Evolutionary conservation across 768 basidiomycete genomes (phyloP), one percentile per base, ranked within the genome.

Genomic region (Boletus subparvulus): DNA sequence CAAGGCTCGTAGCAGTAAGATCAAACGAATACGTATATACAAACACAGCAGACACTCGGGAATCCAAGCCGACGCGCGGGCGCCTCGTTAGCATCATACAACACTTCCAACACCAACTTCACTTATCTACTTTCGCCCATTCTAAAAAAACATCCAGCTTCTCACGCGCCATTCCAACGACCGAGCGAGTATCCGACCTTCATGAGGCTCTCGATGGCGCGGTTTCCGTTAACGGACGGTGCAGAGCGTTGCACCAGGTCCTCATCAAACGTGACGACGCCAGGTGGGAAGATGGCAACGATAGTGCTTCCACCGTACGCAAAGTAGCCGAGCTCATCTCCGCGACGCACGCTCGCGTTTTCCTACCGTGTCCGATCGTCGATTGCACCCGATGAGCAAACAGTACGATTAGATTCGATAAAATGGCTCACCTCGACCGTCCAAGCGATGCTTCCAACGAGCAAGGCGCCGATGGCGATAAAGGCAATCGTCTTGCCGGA

Each of bases 241-340:
- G 69, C 67, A 46, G 87, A 89, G 63, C 83, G 83, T 39, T 65
- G 58, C 28, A 83, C 60, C 47, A 92, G 66, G 67, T 92, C 90
- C 6, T 77, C 69, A 60, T 90, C 88, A 58, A 84, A 85, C 76
- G 78, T 65, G 40, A 82, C 69, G 5, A 79, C 64, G 24, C 80
- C 79, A 33, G 72, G 73, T 4, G 86, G 84, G 70, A 87, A 87
- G 17, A 90, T 65, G 19, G 68, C 76, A 30, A 90, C 79, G 33
- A 85, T 60, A 2, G 90, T 91, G 61, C 86, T 88, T n/a, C 90
- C 90, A 1, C 90, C 90, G 65, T 91, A 92, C 28, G 85, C 80
- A 61, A 86, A 86, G 62, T 81, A 78, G 57, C 85, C 85, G 0
- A 87, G 75, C 70, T 86, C 83, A 33, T 87, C 84, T 43, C 88